Percentiles rank a stretch among this genome's conserved stretches.
These are phyloP conservation scores for Pythium dissimile DNA, from an alignment of 352 stramenopile genomes.

Conservation along the genomic window DNA sequence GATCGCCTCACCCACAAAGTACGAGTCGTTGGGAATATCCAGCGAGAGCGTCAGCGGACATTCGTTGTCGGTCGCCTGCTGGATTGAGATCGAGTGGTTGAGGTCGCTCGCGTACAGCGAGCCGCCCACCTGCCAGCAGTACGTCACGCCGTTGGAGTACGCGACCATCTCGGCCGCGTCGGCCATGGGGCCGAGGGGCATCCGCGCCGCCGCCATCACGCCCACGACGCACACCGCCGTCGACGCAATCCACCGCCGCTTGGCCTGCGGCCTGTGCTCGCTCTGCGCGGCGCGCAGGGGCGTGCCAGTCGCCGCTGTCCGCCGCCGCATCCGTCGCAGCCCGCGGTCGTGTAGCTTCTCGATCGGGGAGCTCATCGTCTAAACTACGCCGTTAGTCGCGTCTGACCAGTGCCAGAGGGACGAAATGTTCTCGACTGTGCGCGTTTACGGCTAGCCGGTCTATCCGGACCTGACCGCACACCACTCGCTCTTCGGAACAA, in stretches of 20 bases:
- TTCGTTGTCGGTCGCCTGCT: slow-evolving; percentile 19
- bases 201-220: neutral
- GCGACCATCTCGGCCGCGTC: neutral
- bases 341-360: too few species aligned
- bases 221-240: slow-evolving; percentile 2
- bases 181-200: neutral
- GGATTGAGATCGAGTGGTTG: slow-evolving; percentile 1
- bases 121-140: slow-evolving; percentile 24
- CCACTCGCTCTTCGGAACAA: neutral
- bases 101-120: slow-evolving; percentile 21
- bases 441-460: too few species aligned
- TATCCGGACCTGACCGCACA: too few species aligned
- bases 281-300: neutral
- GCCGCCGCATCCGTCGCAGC: slow-evolving; percentile 6
- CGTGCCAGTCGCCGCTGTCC: neutral
- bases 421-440: slow-evolving; percentile 8
- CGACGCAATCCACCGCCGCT: slow-evolving; percentile 3
- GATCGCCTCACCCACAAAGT: slow-evolving; percentile 58
- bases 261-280: neutral
- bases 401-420: too few species aligned
- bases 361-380: neutral
- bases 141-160: slow-evolving; percentile 20
- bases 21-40: slow-evolving; percentile 30
- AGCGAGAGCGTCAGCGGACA: slow-evolving; percentile 57
- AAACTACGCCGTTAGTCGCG: neutral